These are phyloP conservation scores for Fusarium citri DNA, from an alignment of 2,329 filamentous ascomycete species.

Conservation along the genomic window DNA sequence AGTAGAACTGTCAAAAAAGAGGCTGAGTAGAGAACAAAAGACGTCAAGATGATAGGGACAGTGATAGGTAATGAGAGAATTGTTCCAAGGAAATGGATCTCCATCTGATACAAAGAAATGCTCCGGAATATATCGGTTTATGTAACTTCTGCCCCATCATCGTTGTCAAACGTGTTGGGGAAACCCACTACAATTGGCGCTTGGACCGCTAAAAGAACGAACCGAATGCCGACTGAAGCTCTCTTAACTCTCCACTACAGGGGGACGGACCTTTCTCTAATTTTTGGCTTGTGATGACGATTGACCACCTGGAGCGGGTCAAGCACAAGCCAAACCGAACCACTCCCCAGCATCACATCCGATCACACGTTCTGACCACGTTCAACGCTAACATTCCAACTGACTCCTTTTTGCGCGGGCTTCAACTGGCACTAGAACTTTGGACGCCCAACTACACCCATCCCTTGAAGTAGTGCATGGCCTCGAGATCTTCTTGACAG, in stretches of 20 bases:
- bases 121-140: slow-evolving; percentile 46
- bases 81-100: slow-evolving; percentile 1
- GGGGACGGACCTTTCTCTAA: neutral
- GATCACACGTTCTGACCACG: slow-evolving; percentile 29
- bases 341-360: slow-evolving; percentile 16
- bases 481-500: slow-evolving; percentile 36
- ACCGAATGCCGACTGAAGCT: slow-evolving; percentile 1
- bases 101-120: neutral
- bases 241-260: neutral
- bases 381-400: slow-evolving; percentile 28
- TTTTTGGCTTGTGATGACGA: slow-evolving; percentile 42
- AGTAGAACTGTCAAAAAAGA: neutral
- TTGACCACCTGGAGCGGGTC: slow-evolving; percentile 16
- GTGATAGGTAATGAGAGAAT: neutral
- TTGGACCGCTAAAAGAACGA: slow-evolving; percentile 13
- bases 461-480: slow-evolving; percentile 37
- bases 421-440: neutral
- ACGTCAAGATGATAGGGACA: neutral
- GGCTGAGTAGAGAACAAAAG: neutral
- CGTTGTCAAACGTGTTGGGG: slow-evolving; percentile 45
- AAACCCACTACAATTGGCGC: slow-evolving; percentile 43
- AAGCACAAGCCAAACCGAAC: slow-evolving; percentile 22
- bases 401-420: neutral
- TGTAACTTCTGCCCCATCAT: slow-evolving; percentile 16
- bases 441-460: neutral